Base-by-base conservation (phyloP, 2,329 filamentous ascomycete species). In the Tolypocladium tundrense region DNA sequence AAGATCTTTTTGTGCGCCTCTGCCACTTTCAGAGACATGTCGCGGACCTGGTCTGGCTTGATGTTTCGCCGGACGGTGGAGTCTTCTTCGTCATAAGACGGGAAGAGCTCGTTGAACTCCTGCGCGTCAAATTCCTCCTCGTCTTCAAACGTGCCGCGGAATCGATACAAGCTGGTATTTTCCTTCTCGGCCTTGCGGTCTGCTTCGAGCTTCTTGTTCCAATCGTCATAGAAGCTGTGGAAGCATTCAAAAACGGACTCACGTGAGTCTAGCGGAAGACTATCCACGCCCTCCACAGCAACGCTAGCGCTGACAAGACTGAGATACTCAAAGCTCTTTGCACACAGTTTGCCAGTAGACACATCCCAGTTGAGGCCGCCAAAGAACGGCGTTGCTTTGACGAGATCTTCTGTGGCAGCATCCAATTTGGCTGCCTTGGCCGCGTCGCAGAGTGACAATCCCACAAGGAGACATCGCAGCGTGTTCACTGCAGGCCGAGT, bases 41-140 rank as follows among this genome's bases (percentile, higher is more conserved):
- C 77, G 58, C 79, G 83, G 60, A 80, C 77, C 63, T 71, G 69
- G 53, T 73, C 73, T 59, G 62, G 69, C 56, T 64, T 70, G 54
- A 70, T 73, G 58, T 62, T 64, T 57, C 63, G 63, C 2, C 63
- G 55, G 9, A 62, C 64, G 55, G 71, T 70, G 53, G 75, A 68
- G 2, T 74, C 72, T 2, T 76, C 70, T 1, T 80, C 79, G 1
- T 81, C 79, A 16, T 89, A 95, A 6, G 82, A 83, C 1, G 93
- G 93, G 74, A 97, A 97, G 8, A 97, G 76, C 62, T 88, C 82
- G 24, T 86, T 80, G 62, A 96, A 87, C 62, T 94, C 89, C 57
- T 88, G 82, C 61, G 87, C 82, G 56, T 91, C 84, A 11, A 83
- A 77, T 64, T 88, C 87, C 58, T 95, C 88, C 62, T 90, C 85